Evolutionary conservation across 495 filamentous ascomycete genomes (phyloP), one percentile per base, ranked within the genome.

Genomic region (Neurospora sublineolata): DNA sequence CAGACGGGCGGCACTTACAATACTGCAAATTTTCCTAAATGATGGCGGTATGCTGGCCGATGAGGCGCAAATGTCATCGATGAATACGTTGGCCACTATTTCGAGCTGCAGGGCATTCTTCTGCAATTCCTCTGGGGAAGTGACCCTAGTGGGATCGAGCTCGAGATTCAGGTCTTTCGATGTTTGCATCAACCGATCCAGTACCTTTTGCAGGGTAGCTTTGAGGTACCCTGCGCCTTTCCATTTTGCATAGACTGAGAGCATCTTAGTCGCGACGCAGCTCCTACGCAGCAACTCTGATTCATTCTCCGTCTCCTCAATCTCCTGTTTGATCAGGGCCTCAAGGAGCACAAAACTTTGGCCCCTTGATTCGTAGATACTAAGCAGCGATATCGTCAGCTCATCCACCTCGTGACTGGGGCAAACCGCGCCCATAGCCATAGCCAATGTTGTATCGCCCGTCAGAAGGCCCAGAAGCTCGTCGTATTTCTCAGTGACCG

Each of bases 251-350:
- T 88, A 91, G 46, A 89, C 82, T 14, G 89, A 89, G 11, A 91
- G 83, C 87, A 90, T 88, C 76, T 91, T 91, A 11, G 89, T 91
- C 27, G 89, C 85, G 4, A 91, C 88, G 72, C 87, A 90, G 37
- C 89, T 89, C 44, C 88, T 81, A 18, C 89, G 83, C 9, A 90
- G 79, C 23, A 91, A 79, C 75, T 90, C 89, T 1, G 87, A 83
- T 72, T 90, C 89, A 72, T 88, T 89, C 76, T 90, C 88, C 84
- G 88, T 91, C 42, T 88, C 87, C 42, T 87, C 84, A 46, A 91
- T 83, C 76, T 91, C 89, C 72, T 89, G 87, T 72, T 89, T 87
- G 70, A 91, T 90, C 37, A 91, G 75, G 14, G 85, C 87, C 72
- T 90, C 86, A 38, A 91, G 80, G 14, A 91, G 79, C n/a, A 84